Evolutionary conservation across 2,329 filamentous ascomycete genomes (phyloP), one percentile per base, ranked within the genome.

Genomic region (Fonsecaea pedrosoi): DNA sequence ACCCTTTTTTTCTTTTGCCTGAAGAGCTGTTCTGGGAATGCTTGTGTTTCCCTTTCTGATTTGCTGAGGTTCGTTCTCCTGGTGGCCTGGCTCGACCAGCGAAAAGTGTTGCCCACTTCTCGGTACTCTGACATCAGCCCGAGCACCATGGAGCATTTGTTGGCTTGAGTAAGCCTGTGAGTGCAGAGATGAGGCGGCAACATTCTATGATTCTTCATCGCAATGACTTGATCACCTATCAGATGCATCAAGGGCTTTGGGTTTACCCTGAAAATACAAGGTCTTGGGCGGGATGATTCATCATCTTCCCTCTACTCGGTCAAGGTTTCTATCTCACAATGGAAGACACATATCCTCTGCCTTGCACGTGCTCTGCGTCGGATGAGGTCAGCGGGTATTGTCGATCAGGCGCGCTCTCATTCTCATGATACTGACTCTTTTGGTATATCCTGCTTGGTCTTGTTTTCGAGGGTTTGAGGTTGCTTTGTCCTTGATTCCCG

Each of bases 381-480:
- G 25, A 35, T n/a, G 30, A 55, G 34, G 30, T 55, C 53, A 55
- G 30, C 35, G 30, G 53, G n/a, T 18, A 21, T 15, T 25, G 30
- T 35, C 35, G 53, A 55, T 55, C 53, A 55, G 53, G 53, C 53
- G 53, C 30, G 3, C 34, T 34, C 35, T 34, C 13, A 55, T 7
- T 35, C 25, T 9, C 34, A 37, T n/a, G n/a, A 35, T 42, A n/a
- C 13, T 40, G 15, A 5, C 25, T 15, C 25, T 12, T 34, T 35
- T 15, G 5, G n/a, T 12, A 35, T 34, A 30, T 55, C 53, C 5
- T 37, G n/a, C 45, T 8, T n/a, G 45, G 34, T 10, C 5, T 35
- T 18, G 4, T 12, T 55, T 35, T 18, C 7, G 1, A 10, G 25
- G 8, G 18, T 50, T 21, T 25, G 45, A 50, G 21, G 53, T 30